Evolutionary conservation across 1,139 yeast species (phyloP).

Genomic region (Protomyces inouyei): DNA sequence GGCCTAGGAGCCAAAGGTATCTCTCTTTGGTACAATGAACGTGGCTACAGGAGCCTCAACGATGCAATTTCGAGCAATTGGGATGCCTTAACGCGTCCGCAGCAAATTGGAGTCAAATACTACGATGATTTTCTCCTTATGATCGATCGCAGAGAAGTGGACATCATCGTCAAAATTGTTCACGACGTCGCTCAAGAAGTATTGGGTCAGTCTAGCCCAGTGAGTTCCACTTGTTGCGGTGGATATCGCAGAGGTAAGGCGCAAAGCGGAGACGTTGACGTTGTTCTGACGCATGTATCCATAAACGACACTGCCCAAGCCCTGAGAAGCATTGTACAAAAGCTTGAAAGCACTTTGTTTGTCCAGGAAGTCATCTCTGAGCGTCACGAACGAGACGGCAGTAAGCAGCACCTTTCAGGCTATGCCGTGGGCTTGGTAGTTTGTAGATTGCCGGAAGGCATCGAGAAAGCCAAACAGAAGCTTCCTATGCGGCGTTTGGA

Average conservation of each 20-base stretch:
- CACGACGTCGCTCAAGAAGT: conserved; percentile 7
- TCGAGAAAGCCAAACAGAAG: neutral
- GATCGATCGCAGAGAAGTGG: conserved; percentile 29
- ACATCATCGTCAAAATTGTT: conserved; percentile 26
- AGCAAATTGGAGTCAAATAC: conserved; percentile 30
- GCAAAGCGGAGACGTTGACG: conserved; percentile 31
- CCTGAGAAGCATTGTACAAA: neutral
- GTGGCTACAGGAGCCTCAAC: conserved; percentile 21
- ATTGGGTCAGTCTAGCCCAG: conserved; percentile 8
- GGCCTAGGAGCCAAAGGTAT: conserved; percentile 31
- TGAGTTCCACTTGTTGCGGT: conserved; percentile 28
- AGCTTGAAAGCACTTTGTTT: neutral
- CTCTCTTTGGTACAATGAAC: conserved; percentile 28
- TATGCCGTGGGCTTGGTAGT: conserved; percentile 11
- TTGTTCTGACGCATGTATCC: conserved; percentile 25
- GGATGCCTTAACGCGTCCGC: conserved; percentile 25
- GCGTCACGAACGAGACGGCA: conserved; percentile 10
- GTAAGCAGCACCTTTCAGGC: neutral
- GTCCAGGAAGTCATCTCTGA: conserved; percentile 2
- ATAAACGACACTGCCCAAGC: neutral
- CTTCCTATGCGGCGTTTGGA: conserved; percentile 29
- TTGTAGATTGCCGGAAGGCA: neutral
- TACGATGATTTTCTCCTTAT: conserved; percentile 31
- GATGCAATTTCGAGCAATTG: conserved; percentile 26
- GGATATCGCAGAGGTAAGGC: conserved; percentile 32